Conservation (phyloP, 1,284 basidiomycete genomes). For the Marasmius fiardii region DNA sequence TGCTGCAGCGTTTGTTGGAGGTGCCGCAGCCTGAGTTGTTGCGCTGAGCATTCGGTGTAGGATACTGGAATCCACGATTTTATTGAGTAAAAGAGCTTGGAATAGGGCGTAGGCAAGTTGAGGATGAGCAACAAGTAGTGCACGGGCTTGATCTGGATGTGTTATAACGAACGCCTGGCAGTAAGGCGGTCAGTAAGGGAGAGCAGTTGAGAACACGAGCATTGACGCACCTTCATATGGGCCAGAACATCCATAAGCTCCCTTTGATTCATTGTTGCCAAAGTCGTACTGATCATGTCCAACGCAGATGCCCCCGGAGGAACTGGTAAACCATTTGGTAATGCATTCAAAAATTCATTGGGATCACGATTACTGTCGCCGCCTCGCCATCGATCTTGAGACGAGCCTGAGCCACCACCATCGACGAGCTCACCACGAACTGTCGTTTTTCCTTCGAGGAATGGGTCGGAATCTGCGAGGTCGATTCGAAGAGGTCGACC, state of each 20-base stretch:
- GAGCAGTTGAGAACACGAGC: background rate
- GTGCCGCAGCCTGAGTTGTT: conserved; percentile 32
- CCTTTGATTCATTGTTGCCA: conserved; percentile 80
- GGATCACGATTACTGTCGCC: conserved; percentile 32
- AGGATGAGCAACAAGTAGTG: conserved; percentile 80
- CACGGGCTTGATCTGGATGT: conserved; percentile 87
- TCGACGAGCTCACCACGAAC: conserved; percentile 44
- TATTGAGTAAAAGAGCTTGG: conserved; percentile 92
- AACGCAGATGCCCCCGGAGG: conserved; percentile 74
- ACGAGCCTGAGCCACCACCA: conserved; percentile 32
- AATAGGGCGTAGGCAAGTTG: conserved; percentile 97
- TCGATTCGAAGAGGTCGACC: conserved; percentile 85
- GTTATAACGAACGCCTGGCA: conserved; percentile 87
- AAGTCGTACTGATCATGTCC: conserved; percentile 85
- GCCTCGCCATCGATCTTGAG: conserved; percentile 38
- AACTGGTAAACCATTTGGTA: conserved; percentile 81
- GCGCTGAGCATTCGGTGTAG: conserved; percentile 62
- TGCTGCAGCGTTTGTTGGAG: conserved; percentile 22
- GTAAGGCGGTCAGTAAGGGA: background rate
- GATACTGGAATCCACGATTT: conserved; percentile 89
- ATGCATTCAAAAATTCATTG: conserved; percentile 53
- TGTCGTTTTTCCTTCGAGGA: conserved; percentile 62
- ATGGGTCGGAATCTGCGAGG: conserved; percentile 61
- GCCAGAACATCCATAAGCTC: conserved; percentile 95
- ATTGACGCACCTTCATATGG: conserved; percentile 86